Evolutionary conservation across 768 basidiomycete genomes (phyloP).

Genomic region (Ephemerocybe angulata): DNA sequence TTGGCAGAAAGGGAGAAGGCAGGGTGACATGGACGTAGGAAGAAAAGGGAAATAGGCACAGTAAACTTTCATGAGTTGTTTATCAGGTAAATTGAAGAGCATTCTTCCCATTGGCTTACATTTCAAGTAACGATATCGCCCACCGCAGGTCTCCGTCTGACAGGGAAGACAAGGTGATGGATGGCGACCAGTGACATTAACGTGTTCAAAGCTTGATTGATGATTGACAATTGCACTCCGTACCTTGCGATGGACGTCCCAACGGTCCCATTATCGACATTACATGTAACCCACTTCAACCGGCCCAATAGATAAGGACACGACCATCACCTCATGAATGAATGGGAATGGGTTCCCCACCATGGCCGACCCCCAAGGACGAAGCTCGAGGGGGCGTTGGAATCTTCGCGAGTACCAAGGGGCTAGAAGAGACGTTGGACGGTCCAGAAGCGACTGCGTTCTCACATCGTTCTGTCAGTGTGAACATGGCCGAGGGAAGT

Average conservation of each 20-base stretch:
- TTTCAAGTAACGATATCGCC: background rate
- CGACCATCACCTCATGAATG: too few species aligned
- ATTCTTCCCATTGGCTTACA: constrained; percentile 1
- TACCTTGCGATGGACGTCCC: background rate
- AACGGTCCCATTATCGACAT: background rate
- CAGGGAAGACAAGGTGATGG: background rate
- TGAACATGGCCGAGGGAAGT: too few species aligned
- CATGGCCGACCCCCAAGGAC: too few species aligned
- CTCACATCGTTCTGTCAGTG: too few species aligned
- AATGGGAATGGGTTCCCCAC: too few species aligned
- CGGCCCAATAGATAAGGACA: background rate
- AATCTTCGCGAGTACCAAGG: too few species aligned
- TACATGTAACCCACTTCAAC: background rate
- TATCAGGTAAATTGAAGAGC: background rate
- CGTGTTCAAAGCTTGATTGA: background rate
- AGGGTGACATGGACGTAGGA: background rate
- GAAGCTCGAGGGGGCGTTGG: too few species aligned
- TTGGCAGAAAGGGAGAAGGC: background rate
- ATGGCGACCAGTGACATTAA: background rate
- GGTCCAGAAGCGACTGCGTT: too few species aligned
- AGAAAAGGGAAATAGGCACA: background rate
- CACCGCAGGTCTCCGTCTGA: background rate
- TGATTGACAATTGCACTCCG: background rate
- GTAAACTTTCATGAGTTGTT: background rate
- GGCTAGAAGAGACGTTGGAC: too few species aligned